Evolutionary conservation across 2,329 filamentous ascomycete genomes (phyloP).

Genomic region (Torrubiella hemipterigena): DNA sequence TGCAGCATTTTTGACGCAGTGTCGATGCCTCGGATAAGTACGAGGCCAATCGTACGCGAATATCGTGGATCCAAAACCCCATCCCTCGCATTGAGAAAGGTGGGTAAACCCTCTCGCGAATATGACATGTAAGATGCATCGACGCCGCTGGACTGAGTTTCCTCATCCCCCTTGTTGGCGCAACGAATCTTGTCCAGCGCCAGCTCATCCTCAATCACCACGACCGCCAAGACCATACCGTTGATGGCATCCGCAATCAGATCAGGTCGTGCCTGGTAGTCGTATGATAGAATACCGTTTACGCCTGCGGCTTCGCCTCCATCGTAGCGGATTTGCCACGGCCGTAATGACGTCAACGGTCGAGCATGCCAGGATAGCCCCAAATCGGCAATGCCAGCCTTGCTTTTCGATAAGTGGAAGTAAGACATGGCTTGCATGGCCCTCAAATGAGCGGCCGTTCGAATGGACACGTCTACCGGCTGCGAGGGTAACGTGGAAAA

Average conservation of each 20-base stretch:
- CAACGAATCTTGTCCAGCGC: conserved; percentile 25
- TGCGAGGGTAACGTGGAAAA: conserved; percentile 48
- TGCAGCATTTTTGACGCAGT: conserved; percentile 39
- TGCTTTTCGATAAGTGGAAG: conserved; percentile 41
- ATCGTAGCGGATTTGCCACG: conserved; percentile 51
- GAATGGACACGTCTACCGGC: conserved; percentile 37
- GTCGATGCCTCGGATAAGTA: conserved; percentile 61
- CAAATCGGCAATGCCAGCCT: conserved; percentile 1
- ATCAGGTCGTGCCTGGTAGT: conserved; percentile 46
- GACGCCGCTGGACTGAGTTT: conserved; percentile 11
- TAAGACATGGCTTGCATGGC: conserved; percentile 74
- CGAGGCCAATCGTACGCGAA: conserved; percentile 50
- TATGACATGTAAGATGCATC: conserved; percentile 21
- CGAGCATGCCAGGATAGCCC: conserved; percentile 34
- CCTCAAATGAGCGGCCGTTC: conserved; percentile 54
- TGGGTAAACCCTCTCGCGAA: conserved; percentile 46
- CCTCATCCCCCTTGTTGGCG: conserved; percentile 1
- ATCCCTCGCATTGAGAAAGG: conserved; percentile 43
- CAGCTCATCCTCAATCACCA: conserved; percentile 42
- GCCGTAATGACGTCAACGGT: conserved; percentile 43
- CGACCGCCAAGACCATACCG: conserved; percentile 56
- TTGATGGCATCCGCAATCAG: conserved; percentile 55
- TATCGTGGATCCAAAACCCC: conserved; percentile 45
- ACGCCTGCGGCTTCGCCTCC: conserved; percentile 40
- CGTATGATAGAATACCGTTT: conserved; percentile 55